Evolutionary conservation across 1,284 basidiomycete species (phyloP), one percentile per base, ranked within the genome.

Genomic region (Cryptococcus sp.): DNA sequence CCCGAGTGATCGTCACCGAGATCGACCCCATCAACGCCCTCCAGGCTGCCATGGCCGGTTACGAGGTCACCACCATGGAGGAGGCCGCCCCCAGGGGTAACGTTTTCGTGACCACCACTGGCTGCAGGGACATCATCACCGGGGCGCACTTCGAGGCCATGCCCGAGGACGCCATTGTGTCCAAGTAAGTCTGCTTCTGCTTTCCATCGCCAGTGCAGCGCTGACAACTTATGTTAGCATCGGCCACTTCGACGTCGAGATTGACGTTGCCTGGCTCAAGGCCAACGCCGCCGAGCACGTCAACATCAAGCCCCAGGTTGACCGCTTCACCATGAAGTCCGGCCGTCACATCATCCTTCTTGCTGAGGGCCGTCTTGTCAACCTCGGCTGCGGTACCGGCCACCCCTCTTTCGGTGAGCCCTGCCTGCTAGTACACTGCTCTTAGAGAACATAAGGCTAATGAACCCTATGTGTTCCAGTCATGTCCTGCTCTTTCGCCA

Each of bases 21-120:
- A 96, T 98, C 76, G 95, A 98, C 81, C 96, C 95, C 68, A 98
- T 98, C 87, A 98, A 98, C 80, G 95, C 95, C 53, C 88, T 98
- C 62, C 95, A 98, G 80, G 95, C 96, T 70, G 93, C 93, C 61
- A 99, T 99, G 96, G 92, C 92, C 71, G 96, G 95, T 65, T 99
- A 95, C 79, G 93, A 99, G 80, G 95, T 99, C 64, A 88, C 88
- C 65, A 94, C 92, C 55, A 98, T 99, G 94, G 95, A 99, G 76
- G 92, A 97, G 48, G 91, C 91, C 68, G 95, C 93, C 55, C 80
- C 84, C 62, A 86, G 88, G 48, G 80, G 85, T 64, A 97, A 98
- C 80, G 80, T 99, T 76, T 97, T 99, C 70, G 93, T 99, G 66
- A 98, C 95, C 73, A 98, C 94, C 73, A 98, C 95, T 50, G 96